A percentile compares a stretch with the other conserved stretches of the same genome.
Evolutionary conservation across 176 grass and related monocot genomes (phyloP).

Genomic region (Triticum turgidum): DNA sequence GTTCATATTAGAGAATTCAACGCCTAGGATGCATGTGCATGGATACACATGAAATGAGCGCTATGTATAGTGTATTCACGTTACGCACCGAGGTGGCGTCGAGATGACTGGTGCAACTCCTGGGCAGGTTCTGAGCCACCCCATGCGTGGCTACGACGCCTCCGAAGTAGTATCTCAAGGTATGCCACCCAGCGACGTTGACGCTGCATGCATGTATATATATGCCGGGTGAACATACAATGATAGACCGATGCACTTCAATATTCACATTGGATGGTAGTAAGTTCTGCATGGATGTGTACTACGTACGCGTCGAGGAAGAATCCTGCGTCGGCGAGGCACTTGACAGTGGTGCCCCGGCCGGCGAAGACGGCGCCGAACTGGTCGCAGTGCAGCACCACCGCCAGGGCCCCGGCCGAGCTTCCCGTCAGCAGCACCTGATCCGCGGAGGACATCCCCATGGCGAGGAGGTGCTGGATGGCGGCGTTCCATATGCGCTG

Average conservation of each 20-base stretch:
- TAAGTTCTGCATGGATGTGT: too few relatives aligned
- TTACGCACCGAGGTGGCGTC: conserved; percentile 60
- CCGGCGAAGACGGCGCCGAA: conserved; percentile 54
- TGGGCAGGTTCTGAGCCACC: conserved; percentile 62
- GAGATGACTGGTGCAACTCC: conserved; percentile 49
- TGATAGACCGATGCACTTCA: not conserved
- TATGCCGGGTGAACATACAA: not conserved
- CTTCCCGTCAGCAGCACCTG: conserved; percentile 63
- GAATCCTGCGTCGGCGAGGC: conserved; percentile 79
- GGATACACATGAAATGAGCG: too few relatives aligned
- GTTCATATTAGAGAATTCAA: not conserved
- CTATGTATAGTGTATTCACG: not conserved
- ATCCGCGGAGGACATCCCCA: conserved; percentile 63
- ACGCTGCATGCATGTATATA: conserved; percentile 35
- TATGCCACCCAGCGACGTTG: conserved; percentile 53
- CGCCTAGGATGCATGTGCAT: too few relatives aligned
- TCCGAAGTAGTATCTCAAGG: conserved; percentile 51
- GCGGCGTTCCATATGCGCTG: conserved; percentile 68
- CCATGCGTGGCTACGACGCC: conserved; percentile 57
- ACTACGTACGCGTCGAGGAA: conserved; percentile 78
- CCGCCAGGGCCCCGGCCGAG: conserved; percentile 73
- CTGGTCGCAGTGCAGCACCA: conserved; percentile 84
- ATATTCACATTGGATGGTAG: too few relatives aligned
- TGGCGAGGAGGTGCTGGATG: conserved; percentile 67
- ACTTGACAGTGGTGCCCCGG: conserved; percentile 51